Evolutionary conservation across 108 stramenopile genomes (phyloP).

Genomic region (Fragilariopsis cylindrus): DNA sequence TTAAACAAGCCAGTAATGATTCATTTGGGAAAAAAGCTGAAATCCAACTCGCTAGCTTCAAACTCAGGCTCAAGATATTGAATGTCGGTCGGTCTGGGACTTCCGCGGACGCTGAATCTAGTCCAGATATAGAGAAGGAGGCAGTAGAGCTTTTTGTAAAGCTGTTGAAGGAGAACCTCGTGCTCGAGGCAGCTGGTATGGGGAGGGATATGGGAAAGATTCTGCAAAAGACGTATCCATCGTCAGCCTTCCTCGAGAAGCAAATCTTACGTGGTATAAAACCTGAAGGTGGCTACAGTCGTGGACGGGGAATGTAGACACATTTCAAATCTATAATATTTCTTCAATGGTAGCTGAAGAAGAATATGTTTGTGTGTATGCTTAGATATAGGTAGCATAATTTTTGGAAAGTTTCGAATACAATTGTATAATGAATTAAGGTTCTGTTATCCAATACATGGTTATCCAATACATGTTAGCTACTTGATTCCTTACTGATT

Average conservation of each 20-base stretch:
- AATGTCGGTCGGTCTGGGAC: neutral
- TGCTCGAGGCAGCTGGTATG: neutral
- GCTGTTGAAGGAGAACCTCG: slow-evolving; percentile 25
- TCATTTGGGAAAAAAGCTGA: slow-evolving; percentile 36
- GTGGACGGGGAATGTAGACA: too few species aligned
- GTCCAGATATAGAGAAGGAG: slow-evolving; percentile 16
- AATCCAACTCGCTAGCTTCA: slow-evolving; percentile 32
- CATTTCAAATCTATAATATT: too few species aligned
- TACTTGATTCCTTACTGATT: too few species aligned
- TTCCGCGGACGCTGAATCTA: neutral
- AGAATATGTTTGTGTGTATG: too few species aligned
- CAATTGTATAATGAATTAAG: too few species aligned
- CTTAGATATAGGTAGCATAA: too few species aligned
- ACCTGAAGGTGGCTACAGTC: too few species aligned
- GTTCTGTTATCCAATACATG: too few species aligned
- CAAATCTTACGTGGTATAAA: neutral
- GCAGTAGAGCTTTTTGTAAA: slow-evolving; percentile 26
- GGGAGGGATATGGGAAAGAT: neutral
- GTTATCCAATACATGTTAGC: too few species aligned
- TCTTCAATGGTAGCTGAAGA: too few species aligned
- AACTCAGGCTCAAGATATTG: slow-evolving; percentile 16
- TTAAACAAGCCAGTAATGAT: slow-evolving; percentile 33
- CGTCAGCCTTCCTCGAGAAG: neutral
- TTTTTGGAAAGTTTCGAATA: too few species aligned
- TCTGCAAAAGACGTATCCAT: neutral